Percentiles rank a stretch among this genome's conserved stretches.
These are phyloP conservation scores for Boletus eberwhitei DNA, from an alignment of 768 basidiomycete genomes.

Conservation along the genomic window DNA sequence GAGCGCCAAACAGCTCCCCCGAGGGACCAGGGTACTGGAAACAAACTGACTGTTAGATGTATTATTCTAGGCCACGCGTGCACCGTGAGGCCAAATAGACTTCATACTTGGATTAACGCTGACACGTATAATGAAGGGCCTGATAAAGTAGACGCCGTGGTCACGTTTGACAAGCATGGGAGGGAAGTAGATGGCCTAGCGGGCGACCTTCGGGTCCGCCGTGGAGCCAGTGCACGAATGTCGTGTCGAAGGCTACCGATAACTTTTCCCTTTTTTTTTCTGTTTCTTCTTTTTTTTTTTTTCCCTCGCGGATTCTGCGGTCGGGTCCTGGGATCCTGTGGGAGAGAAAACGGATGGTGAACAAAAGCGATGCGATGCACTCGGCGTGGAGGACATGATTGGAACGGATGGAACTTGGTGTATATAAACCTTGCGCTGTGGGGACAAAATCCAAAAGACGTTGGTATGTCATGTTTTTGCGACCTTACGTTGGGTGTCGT, in stretches of 20 bases:
- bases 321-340: not conserved
- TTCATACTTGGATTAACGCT: not conserved
- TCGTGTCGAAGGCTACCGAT: not conserved
- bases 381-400: not conserved
- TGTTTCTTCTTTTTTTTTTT: not conserved
- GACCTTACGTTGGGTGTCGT: not conserved
- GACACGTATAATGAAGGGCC: not conserved
- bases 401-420: slow-evolving; percentile 5
- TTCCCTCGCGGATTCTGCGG: not conserved
- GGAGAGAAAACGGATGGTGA: not conserved
- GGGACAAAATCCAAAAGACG: not conserved
- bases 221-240: not conserved
- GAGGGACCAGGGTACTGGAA: not conserved
- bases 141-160: not conserved
- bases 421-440: not conserved
- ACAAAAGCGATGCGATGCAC: not conserved
- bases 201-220: slow-evolving; percentile 1
- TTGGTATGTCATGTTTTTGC: no score
- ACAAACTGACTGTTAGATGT: not conserved
- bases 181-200: not conserved
- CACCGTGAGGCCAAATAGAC: not conserved
- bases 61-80: not conserved
- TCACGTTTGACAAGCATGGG: slow-evolving; percentile 5
- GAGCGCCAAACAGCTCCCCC: no score
- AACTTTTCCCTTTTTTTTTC: not conserved